phyloP scores from a whole-genome alignment of 129 eudicot genomes.

The Artemisia tridentata region DNA sequence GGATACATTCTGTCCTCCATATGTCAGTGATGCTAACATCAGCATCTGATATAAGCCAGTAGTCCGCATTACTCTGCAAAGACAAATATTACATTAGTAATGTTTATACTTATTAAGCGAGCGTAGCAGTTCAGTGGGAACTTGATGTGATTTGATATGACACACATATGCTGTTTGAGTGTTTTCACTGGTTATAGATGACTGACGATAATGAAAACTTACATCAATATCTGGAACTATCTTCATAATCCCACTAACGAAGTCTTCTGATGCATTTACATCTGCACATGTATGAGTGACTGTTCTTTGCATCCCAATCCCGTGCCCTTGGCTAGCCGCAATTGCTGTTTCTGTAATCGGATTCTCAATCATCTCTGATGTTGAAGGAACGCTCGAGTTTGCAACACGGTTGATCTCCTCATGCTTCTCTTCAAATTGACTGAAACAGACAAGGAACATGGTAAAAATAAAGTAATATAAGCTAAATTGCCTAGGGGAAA shows the following conservation, averaged over 20 bases:
- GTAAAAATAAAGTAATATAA: neutral
- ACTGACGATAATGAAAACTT: constrained; percentile 36
- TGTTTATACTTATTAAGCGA: neutral
- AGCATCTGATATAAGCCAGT: constrained; percentile 84
- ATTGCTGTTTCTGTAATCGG: constrained; percentile 26
- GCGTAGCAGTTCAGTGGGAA: neutral
- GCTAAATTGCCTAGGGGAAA: neutral
- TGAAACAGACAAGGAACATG: constrained; percentile 21
- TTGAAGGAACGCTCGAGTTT: constrained; percentile 39
- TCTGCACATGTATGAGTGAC: constrained; percentile 45
- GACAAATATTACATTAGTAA: constrained; percentile 13
- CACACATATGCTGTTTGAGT: neutral
- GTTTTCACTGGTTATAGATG: neutral
- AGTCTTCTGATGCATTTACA: constrained; percentile 62
- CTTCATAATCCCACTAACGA: constrained; percentile 84
- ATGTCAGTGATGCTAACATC: constrained; percentile 88
- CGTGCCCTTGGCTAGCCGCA: constrained; percentile 36
- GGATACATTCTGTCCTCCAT: constrained; percentile 87
- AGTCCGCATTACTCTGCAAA: constrained; percentile 87
- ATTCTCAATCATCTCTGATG: constrained; percentile 29
- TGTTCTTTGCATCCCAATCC: constrained; percentile 38
- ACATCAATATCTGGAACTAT: constrained; percentile 94
- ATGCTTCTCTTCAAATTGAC: constrained; percentile 97
- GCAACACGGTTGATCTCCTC: constrained; percentile 69
- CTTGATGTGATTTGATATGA: neutral